Base-by-base conservation (phyloP, 1,284 basidiomycete genomes). In the Ceratobasidium sp. region DNA sequence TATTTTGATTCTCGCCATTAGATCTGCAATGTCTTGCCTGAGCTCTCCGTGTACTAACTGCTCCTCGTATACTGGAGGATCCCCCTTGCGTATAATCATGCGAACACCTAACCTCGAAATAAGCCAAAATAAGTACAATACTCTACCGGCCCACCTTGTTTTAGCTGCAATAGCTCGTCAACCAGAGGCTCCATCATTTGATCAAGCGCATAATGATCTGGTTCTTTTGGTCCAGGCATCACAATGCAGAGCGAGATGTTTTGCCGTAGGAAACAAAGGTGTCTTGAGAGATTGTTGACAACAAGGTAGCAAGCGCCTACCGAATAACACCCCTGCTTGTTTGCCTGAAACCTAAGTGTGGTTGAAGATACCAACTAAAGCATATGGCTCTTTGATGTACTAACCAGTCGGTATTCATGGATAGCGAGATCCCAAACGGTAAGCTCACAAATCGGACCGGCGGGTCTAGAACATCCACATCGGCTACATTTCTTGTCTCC, bases 211-310 rank as follows among this genome's bases (percentile, higher is more conserved):
- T 69, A 65, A 12, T 30, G 10, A 8, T 10, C 32, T 12, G 64
- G 72, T 23, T 65, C 57, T 0, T 60, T 62, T 23, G 72, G 72
- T 0, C 72, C 72, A 4, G 62, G 72, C 18, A 60, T 59, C 0
- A 73, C 46, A 0, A 36, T 41, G 1, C 16, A 14, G 0, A 73
- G 32, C 0, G 18, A 34, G 12, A 73, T 52, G 34, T 73, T 67
- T 16, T 73, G 28, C 5, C 36, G 16, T 1, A 65, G 62, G 23
- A 39, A 50, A 0, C 61, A 52, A 9, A 73, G 30, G 26, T 65
- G 62, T 26, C 39, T 10, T 2, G 72, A 64, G 1, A 71, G 32
- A 26, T 71, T 73, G 28, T 58, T 62, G 64, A 55, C n/a, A 6
- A 41, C 57, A 45, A 73, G 45, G 28, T 64, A 64, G 23, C 28